Base-by-base conservation (phyloP, 306 rosid genomes). In the Medicago ruthenica region DNA sequence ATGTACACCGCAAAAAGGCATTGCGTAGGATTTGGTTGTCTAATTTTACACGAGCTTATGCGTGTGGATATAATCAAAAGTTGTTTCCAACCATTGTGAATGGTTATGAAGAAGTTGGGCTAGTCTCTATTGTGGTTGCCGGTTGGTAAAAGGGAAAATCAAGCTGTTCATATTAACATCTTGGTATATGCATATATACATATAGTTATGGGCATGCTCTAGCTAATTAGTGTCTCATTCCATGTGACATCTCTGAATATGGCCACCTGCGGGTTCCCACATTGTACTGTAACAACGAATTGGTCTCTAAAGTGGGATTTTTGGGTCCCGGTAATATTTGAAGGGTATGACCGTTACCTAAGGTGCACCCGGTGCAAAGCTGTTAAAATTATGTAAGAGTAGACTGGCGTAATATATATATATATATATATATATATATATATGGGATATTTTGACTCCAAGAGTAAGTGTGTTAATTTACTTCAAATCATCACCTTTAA, bases 221-320 rank as follows among this genome's bases (percentile, higher is more conserved):
- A 48, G 37, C 9, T 44, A 44, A 48, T 54, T 34, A 14, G 45
- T 81, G 76, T 74, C 80, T 64, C 69, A 76, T 81, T 62, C 47
- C 81, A 81, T 81, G 84, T 76, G 84, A 70, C 57, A 76, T 75
- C 53, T 69, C 74, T 76, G 78, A 39, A 75, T 48, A 60, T 69
- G 31, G 24, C 8, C 60, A 17, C 75, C 45, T 41, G 22, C 42
- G 45, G 63, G 37, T 55, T 76, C 22, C 42, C 51, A 51, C 70
- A 3, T n/a, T 69, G 40, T 8, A 3, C 31, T 41, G 12, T 31
- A 42, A 42, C 83, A 79, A 72, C 64, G 16, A 4, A 67, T 44
- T 67, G 67, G 7, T 36, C 63, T 48, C 60, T 34, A 15, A 41
- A 16, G 74, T 76, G 74, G 20, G 8, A 60, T 58, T 58, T 58